These are phyloP conservation scores for Arbutus unedo DNA, from an alignment of 148 eudicot species.

Conservation along the genomic window DNA sequence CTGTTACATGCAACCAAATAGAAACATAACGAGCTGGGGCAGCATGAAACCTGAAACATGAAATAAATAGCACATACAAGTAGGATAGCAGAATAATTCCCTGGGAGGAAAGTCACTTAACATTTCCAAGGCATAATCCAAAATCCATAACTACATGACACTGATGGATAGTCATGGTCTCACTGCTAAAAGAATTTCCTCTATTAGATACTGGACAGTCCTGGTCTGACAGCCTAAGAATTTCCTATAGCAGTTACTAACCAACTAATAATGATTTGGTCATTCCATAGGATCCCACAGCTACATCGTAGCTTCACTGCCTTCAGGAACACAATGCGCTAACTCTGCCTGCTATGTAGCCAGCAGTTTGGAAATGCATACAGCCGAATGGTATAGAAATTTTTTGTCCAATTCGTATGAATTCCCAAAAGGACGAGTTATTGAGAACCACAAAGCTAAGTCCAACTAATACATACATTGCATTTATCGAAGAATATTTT, in stretches of 20 bases:
- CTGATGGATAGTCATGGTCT: neutral
- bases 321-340: neutral
- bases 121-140: neutral
- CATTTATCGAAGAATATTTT: neutral
- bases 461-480: no score
- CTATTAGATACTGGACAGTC: neutral
- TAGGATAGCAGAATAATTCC: neutral
- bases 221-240: neutral
- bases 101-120: neutral
- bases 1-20: neutral
- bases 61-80: neutral
- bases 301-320: neutral
- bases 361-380: neutral
- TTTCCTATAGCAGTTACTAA: neutral
- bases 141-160: neutral
- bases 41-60: conserved; percentile 1
- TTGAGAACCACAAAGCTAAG: no score
- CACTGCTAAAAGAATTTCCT: neutral
- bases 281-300: no score
- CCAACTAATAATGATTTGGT: neutral
- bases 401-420: neutral
- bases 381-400: neutral
- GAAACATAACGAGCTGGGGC: neutral
- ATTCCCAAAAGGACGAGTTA: no score
- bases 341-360: neutral